Base-by-base conservation (phyloP, 2,329 filamentous ascomycete genomes). In the Huntiella bhutanensis region DNA sequence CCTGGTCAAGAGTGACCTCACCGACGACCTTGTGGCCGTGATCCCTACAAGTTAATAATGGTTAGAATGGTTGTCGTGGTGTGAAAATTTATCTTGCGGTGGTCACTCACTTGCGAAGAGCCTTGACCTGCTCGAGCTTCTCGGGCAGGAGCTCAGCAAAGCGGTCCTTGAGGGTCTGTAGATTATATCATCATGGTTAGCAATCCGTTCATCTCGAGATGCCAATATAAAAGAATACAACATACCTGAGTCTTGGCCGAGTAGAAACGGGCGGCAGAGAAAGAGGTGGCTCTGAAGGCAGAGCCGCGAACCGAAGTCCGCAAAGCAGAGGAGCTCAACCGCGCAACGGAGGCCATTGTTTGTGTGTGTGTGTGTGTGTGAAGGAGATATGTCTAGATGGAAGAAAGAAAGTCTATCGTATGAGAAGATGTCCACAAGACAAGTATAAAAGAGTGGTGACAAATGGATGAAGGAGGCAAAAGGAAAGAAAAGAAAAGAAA, bases 81-180 rank as follows among this genome's bases (percentile, higher is more conserved):
- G 7, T 17, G 11, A 4, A 40, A 43, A 15, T 33, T 19, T 41
- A 35, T 32, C 12, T 33, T 15, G 13, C 22, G 33, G 8, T 17
- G 28, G 10, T 16, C 48, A 67, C 80, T 64, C 72, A 93, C 85
- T 95, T 95, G 66, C 85, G 78, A 60, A 98, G 80, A 66, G 85
- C 79, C 84, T 98, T 98, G 73, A 98, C 86, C 77, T 96, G 84
- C 71, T 98, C 91, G 62, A 95, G 81, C 77, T 96, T 92, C 64
- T 80, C 85, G 58, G 91, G 91, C 53, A 98, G 74, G 61, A 88
- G 81, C 65, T 91, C 87, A 63, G 88, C 88, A 66, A 98, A 96
- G 62, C 86, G 88, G 66, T 98, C 91, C 75, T 98, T 98, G 63
- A 98, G 70, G 57, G 86, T 86, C 91, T 98, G 46, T 32, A 28